Conservation (phyloP, 2,329 filamentous ascomycete genomes). For the Fusarium oxysporum region DNA sequence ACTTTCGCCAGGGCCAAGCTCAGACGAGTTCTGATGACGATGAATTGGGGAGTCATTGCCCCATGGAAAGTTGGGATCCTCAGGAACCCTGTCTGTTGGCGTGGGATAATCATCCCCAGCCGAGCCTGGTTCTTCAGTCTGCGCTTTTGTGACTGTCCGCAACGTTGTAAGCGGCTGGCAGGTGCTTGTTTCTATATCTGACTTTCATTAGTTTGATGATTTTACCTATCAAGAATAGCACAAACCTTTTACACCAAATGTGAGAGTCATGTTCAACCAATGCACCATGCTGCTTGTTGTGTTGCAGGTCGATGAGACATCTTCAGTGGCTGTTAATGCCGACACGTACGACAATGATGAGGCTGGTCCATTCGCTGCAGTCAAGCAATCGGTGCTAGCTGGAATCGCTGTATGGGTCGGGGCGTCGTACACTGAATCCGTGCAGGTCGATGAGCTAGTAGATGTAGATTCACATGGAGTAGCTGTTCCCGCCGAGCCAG, state of each 20-base stretch:
- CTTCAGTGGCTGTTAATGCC: constrained; percentile 6
- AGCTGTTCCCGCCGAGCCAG: not conserved
- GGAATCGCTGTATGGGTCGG: not conserved
- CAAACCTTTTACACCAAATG: constrained; percentile 29
- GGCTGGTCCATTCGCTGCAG: not conserved
- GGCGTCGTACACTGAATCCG: constrained; percentile 8
- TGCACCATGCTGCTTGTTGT: constrained; percentile 34
- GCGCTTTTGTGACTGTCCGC: constrained; percentile 33
- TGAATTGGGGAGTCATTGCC: constrained; percentile 52
- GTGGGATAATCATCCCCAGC: constrained; percentile 25
- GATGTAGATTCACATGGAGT: constrained; percentile 27
- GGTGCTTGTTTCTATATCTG: constrained; percentile 14
- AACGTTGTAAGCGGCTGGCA: constrained; percentile 35
- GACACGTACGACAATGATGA: constrained; percentile 22
- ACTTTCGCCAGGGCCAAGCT: constrained; percentile 39
- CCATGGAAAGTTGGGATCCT: constrained; percentile 52
- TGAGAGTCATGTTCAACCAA: constrained; percentile 35
- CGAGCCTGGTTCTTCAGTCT: constrained; percentile 6
- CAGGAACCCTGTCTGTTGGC: constrained; percentile 39
- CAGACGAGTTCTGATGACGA: constrained; percentile 49
- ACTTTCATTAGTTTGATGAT: constrained; percentile 4
- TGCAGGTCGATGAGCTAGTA: constrained; percentile 29
- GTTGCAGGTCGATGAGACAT: constrained; percentile 38
- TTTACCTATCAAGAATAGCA: not conserved
- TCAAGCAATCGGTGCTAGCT: constrained; percentile 29